phyloP scores from a whole-genome alignment of 192 early-diverging fungal species.

The Coemansia sp. region DNA sequence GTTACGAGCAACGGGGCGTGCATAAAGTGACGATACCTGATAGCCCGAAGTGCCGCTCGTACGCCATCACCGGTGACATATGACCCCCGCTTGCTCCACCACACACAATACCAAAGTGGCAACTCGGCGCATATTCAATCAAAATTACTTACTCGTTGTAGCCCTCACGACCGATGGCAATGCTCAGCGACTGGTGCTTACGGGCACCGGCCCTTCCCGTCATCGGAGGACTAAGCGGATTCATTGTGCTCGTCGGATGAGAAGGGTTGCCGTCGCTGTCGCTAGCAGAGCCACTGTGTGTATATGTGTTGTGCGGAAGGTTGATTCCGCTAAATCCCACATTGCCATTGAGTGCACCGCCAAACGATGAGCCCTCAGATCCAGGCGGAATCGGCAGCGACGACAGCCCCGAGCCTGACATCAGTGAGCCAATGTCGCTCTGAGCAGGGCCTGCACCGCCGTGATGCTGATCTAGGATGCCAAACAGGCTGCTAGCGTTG shows the following conservation, averaged over 20 bases:
- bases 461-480: constrained; percentile 42
- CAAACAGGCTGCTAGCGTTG: constrained; percentile 30
- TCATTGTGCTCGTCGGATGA: constrained; percentile 1
- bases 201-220: constrained; percentile 18
- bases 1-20: constrained; percentile 37
- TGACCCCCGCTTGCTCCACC: constrained; percentile 5
- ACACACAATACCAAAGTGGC: background rate
- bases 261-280: background rate
- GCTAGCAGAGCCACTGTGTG: background rate
- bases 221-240: constrained; percentile 22
- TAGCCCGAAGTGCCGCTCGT: constrained; percentile 12
- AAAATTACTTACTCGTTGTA: constrained; percentile 43
- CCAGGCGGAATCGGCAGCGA: constrained; percentile 34
- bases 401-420: constrained; percentile 15
- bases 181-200: constrained; percentile 48
- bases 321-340: constrained; percentile 20
- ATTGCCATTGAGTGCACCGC: constrained; percentile 12
- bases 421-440: constrained; percentile 1
- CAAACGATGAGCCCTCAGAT: constrained; percentile 25
- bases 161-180: constrained; percentile 29
- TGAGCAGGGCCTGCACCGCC: constrained; percentile 4
- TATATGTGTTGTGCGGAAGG: constrained; percentile 5
- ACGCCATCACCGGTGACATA: constrained; percentile 16
- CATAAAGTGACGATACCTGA: constrained; percentile 35
- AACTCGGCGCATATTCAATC: background rate